Evolutionary conservation across 768 basidiomycete species (phyloP).

Genomic region (Hypsizygus marmoreus): DNA sequence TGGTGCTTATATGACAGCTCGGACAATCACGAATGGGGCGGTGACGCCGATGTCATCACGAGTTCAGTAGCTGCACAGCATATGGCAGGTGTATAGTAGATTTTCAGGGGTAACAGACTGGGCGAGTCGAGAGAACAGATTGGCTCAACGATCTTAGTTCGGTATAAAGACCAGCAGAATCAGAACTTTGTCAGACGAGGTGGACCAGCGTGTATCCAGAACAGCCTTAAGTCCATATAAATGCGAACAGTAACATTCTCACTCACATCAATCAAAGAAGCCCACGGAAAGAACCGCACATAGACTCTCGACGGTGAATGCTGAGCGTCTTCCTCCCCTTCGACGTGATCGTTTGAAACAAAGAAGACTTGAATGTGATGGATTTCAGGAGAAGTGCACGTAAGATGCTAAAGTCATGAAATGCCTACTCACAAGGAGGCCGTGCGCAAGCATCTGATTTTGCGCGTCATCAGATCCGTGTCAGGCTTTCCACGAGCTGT

Average conservation of each 20-base stretch:
- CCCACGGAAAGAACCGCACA: background rate
- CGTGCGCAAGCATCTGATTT: background rate
- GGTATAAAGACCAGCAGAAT: background rate
- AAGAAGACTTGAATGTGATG: conserved; percentile 8
- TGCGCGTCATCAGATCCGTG: too few species aligned
- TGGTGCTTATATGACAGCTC: conserved; percentile 8
- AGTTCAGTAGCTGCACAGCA: conserved; percentile 5
- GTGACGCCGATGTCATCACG: conserved; percentile 15
- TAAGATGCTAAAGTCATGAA: background rate
- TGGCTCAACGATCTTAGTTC: background rate
- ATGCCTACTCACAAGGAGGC: background rate
- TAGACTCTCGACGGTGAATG: background rate
- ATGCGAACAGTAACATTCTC: conserved; percentile 1
- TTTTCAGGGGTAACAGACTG: conserved; percentile 9
- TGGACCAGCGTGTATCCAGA: background rate
- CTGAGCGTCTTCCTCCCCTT: background rate
- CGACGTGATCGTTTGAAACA: conserved; percentile 14
- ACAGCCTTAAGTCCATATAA: conserved; percentile 9
- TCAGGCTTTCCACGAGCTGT: too few species aligned
- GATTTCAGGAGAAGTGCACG: conserved; percentile 13
- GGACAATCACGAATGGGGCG: conserved; percentile 12
- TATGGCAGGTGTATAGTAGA: conserved; percentile 1
- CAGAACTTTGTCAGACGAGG: background rate
- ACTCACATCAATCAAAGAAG: conserved; percentile 17
- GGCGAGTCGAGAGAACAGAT: background rate